Evolutionary conservation across 1,284 basidiomycete genomes (phyloP), one percentile per base, ranked within the genome.

Genomic region (Neonothopanus nambi): DNA sequence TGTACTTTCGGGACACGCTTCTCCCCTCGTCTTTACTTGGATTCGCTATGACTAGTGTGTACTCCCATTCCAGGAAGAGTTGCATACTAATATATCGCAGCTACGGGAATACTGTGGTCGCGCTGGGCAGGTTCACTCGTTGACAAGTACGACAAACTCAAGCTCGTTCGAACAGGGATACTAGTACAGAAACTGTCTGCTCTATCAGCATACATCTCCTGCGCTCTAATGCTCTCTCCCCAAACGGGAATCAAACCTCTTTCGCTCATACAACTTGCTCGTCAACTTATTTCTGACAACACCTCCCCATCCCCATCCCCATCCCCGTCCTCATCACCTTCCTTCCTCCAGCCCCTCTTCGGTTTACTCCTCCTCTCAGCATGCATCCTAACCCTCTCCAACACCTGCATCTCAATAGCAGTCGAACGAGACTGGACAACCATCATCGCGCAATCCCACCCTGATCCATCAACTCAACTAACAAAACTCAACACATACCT

Each of bases 361-460:
- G 64, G 67, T 0, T 45, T 71, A n/a, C 68, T 81, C 33, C 65
- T 72, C 0, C 3, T 76, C 1, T 63, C 66, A 2, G 77, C 78
- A 0, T 76, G 73, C 46, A 44, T 69, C 1, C 68, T 77, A 23
- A 71, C 73, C 33, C 64, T 82, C 0, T 69, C 75, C 4, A 76
- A 73, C 41, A 73, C 75, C 1, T 72, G 73, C 9, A 76, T 80
- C 37, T 73, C 74, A 1, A 75, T 83, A 2, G 74, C 75, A 0
- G 70, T 82, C n/a, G 80, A 84, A 62, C 65, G 80, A n/a, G 81
- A 82, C 55, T 84, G 81, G 80, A 75, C 77, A 0, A 75, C 74
- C 0, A 63, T 69, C 42, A 77, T 81, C 54, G 48, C 58, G 2
- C 54, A 50, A 15, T 71, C 74, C 0, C 62, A 21, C 0, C 62